Percentiles rank a stretch among this genome's conserved stretches.
These are phyloP conservation scores for Herpetomonas tarakana DNA, from an alignment of 208 protist species.

Conservation along the genomic window DNA sequence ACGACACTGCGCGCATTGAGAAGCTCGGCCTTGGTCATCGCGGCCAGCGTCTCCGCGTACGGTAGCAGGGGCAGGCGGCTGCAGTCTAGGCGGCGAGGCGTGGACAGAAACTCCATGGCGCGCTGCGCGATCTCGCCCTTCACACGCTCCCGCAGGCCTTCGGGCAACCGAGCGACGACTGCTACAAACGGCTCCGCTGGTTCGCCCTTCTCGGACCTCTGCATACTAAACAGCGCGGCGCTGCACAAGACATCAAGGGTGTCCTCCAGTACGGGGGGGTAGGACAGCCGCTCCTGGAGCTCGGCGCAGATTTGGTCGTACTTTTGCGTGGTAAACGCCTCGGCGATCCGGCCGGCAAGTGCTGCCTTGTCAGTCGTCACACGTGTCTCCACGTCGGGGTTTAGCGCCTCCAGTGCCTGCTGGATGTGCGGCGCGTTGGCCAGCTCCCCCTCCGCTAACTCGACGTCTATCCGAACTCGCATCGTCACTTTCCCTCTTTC, in stretches of 20 bases:
- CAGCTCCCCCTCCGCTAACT: conserved; percentile 65
- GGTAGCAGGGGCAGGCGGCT: conserved; percentile 65
- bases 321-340: conserved; percentile 43
- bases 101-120: conserved; percentile 66
- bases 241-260: conserved; percentile 66
- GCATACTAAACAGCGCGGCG: conserved; percentile 57
- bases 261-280: conserved; percentile 40
- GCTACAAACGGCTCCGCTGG: conserved; percentile 62
- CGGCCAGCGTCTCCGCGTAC: conserved; percentile 78
- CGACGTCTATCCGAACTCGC: conserved; percentile 78
- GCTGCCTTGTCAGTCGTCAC: conserved; percentile 63
- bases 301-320: conserved; percentile 58
- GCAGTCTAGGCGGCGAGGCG: conserved; percentile 65
- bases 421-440: conserved; percentile 38
- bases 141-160: conserved; percentile 28
- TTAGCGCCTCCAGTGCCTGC: conserved; percentile 46
- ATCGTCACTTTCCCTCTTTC: conserved; percentile 23
- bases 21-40: conserved; percentile 62
- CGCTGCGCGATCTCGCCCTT: conserved; percentile 69
- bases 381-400: conserved; percentile 25
- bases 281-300: conserved; percentile 47
- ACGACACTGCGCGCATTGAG: conserved; percentile 64
- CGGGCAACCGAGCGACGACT: conserved; percentile 53
- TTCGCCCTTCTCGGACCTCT: conserved; percentile 51
- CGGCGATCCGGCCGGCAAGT: conserved; percentile 46